Percentiles rank a stretch among this genome's conserved stretches.
phyloP scores from a whole-genome alignment of 371 early-diverging fungal genomes.

The Rhizopus stolonifer region DNA sequence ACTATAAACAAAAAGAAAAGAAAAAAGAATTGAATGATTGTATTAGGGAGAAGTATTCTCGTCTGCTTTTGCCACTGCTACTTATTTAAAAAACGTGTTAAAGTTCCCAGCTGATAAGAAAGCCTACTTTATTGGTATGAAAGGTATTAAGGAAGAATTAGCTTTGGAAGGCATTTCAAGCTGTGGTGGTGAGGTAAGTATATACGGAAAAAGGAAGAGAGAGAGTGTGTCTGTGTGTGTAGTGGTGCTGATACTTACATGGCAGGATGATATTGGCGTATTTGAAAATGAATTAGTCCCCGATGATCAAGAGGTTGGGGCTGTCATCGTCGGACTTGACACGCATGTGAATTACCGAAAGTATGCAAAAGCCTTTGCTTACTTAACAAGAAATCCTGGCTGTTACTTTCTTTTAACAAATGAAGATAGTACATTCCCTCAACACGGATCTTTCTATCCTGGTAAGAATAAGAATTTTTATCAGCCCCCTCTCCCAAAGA shows the following conservation, averaged over 20 bases:
- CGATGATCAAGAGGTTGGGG: constrained; percentile 67
- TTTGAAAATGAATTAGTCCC: constrained; percentile 36
- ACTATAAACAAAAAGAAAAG: not conserved
- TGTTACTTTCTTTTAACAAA: constrained; percentile 93
- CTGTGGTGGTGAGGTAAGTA: constrained; percentile 57
- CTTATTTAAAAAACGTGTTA: constrained; percentile 80
- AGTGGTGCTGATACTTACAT: too few species aligned
- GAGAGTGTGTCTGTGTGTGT: not conserved
- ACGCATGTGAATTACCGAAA: constrained; percentile 86
- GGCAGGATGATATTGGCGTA: constrained; percentile 38
- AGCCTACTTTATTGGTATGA: constrained; percentile 90
- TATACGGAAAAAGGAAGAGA: not conserved
- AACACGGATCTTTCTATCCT: constrained; percentile 71
- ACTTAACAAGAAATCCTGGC: constrained; percentile 68
- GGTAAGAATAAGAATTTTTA: constrained; percentile 40
- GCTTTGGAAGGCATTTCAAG: constrained; percentile 68
- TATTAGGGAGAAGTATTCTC: constrained; percentile 87
- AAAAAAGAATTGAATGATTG: not conserved
- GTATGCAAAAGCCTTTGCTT: constrained; percentile 86
- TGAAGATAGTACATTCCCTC: constrained; percentile 88
- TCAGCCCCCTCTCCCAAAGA: too few species aligned
- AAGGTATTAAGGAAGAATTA: constrained; percentile 88
- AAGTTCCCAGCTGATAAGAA: constrained; percentile 82
- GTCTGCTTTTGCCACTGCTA: constrained; percentile 94
- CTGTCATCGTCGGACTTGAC: constrained; percentile 90